Base-by-base conservation (phyloP, 176 grass and related monocot species). In the Dactylis glomerata region DNA sequence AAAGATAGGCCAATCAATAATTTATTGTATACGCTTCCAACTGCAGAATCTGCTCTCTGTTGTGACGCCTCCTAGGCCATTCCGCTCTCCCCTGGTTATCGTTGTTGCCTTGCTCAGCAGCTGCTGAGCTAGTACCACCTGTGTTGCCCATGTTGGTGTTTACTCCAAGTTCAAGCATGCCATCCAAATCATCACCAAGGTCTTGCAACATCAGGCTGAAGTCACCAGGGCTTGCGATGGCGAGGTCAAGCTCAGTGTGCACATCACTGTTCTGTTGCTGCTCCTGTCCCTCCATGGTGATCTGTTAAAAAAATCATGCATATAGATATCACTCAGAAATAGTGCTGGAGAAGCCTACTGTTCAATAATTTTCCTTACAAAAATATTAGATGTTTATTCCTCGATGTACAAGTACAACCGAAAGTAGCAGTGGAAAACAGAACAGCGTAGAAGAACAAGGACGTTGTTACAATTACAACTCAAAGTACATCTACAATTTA, bases 21-120 rank as follows among this genome's bases (percentile, higher is more conserved):
- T 52, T 7, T 72, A 32, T 16, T 32, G 28, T 30, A 19, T 83
- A 88, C 86, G 0, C 9, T 78, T 88, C 54, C 17, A 88, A 74
- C 24, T 22, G 8, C 1, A 14, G 3, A 15, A 78, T 15, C 10
- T 88, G 80, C 0, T 72, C 8, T 0, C 1, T 10, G 3, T 0
- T 28, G 41, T 72, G 75, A 14, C 86, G 81, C 46, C 71, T 77
- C 28, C 2, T 0, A 38, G 1, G 5, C 24, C 22, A 51, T 32
- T 42, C 10, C 27, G 41, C 6, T 15, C 14, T 8, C 72, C 9
- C n/a, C 19, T 56, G 15, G 10, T 63, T 15, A 10, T 6, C 5
- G 16, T 10, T 19, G 8, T 50, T 46, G 26, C 19, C 71, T 50
- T 74, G 26, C 24, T 74, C 22, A 16, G 0, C 51, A 1, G 75